A percentile compares a stretch with the other conserved stretches of the same genome.
Evolutionary conservation across 345 rosid genomes (phyloP).

Genomic region (Citrus hindsii): DNA sequence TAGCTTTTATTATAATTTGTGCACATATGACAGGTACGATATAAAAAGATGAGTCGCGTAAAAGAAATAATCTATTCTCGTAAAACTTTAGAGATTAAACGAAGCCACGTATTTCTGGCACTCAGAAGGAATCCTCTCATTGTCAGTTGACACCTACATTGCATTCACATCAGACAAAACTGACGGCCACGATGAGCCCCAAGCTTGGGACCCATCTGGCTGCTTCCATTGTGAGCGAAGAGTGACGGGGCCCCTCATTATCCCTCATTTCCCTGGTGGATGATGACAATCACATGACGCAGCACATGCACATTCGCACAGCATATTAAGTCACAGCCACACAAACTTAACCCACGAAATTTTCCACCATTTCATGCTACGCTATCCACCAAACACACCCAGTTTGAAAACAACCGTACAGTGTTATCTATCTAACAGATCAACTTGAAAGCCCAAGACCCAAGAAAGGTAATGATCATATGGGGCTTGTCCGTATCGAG

Average conservation of each 20-base stretch:
- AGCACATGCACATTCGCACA: constrained; percentile 11
- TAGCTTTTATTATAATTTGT: no score
- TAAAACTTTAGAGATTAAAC: constrained; percentile 18
- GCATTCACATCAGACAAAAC: constrained; percentile 33
- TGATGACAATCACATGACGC: constrained; percentile 21
- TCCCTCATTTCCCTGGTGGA: constrained; percentile 15
- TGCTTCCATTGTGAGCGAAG: background rate
- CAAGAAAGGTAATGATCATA: background rate
- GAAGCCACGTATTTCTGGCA: constrained; percentile 11
- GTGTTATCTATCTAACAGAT: constrained; percentile 11
- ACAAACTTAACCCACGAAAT: background rate
- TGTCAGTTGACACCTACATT: constrained; percentile 35
- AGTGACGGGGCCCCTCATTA: background rate
- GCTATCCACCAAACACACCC: background rate
- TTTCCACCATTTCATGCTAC: background rate
- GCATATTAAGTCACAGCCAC: background rate
- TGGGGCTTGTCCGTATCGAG: background rate
- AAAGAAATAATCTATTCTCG: background rate
- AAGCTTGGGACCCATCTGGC: background rate
- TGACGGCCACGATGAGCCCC: constrained; percentile 22
- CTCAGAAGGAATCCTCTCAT: background rate
- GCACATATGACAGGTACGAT: background rate
- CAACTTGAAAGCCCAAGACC: constrained; percentile 5
- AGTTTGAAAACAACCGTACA: constrained; percentile 20
- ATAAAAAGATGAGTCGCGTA: background rate